Conservation (phyloP, 768 basidiomycete species). For the Kondoa malvinella region DNA sequence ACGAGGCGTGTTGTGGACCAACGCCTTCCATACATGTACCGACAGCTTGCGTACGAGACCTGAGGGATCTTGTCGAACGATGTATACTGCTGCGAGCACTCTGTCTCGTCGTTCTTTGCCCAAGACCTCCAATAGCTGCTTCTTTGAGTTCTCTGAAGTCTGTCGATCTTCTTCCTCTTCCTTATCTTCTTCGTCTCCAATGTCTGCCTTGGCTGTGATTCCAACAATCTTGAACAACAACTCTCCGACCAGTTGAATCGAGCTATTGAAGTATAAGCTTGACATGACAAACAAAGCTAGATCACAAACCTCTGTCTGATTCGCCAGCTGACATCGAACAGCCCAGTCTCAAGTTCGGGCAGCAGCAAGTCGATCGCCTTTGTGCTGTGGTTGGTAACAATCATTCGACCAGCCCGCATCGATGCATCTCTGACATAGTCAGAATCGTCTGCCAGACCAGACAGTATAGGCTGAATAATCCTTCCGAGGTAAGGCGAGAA, state of each 20-base stretch:
- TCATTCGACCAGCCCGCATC: constrained; percentile 97
- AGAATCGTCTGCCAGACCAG: constrained; percentile 76
- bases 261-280: constrained; percentile 44
- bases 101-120: constrained; percentile 77
- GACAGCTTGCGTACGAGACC: constrained; percentile 75
- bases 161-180: constrained; percentile 38
- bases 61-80: constrained; percentile 85
- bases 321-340: constrained; percentile 89
- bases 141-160: constrained; percentile 56
- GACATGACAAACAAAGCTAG: constrained; percentile 36
- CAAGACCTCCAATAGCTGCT: constrained; percentile 69
- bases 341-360: constrained; percentile 81
- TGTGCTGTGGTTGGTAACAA: constrained; percentile 79
- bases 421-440: constrained; percentile 94
- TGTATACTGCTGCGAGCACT: constrained; percentile 73
- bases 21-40: constrained; percentile 92
- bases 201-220: constrained; percentile 74
- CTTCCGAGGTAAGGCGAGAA: constrained; percentile 92
- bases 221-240: constrained; percentile 91
- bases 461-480: constrained; percentile 80
- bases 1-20: constrained; percentile 82
- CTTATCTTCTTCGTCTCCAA: constrained; percentile 69
- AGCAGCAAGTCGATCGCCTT: constrained; percentile 84
- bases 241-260: constrained; percentile 88
- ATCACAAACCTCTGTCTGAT: constrained; percentile 47